These are phyloP conservation scores for Pseudogymnoascus sp. DNA, from an alignment of 2,329 filamentous ascomycete genomes.

Conservation along the genomic window DNA sequence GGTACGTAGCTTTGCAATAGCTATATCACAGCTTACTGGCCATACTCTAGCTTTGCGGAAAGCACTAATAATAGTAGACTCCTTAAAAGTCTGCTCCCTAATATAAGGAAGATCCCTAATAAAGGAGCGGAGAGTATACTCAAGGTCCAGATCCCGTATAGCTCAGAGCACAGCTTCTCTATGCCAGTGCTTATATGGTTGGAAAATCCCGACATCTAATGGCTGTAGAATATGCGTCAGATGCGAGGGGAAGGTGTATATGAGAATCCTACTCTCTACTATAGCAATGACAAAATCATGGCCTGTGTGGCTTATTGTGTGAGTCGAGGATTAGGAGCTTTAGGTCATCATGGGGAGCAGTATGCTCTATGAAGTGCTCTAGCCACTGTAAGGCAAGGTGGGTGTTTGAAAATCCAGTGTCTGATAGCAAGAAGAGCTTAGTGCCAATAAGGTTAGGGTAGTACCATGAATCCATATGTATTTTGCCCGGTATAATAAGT, in stretches of 20 bases:
- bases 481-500: not conserved
- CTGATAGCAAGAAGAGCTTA: not conserved
- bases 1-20: not conserved
- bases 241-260: not conserved
- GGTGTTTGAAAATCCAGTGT: not conserved
- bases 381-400: not conserved
- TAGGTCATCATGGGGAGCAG: not conserved
- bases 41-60: constrained; percentile 4
- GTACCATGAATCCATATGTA: not conserved
- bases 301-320: not conserved
- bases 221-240: not conserved
- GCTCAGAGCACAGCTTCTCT: not conserved
- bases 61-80: not conserved
- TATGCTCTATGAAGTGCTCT: not conserved
- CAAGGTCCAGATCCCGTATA: not conserved
- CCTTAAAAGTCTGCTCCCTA: not conserved
- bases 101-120: not conserved
- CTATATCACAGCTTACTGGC: not conserved
- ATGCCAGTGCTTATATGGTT: constrained; percentile 5
- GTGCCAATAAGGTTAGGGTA: not conserved
- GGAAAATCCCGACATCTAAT: not conserved
- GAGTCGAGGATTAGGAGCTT: not conserved
- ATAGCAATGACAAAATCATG: not conserved
- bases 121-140: not conserved
- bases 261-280: not conserved